Evolutionary conservation across 176 grass and related monocot genomes (phyloP).

Genomic region (Raddia guianensis): DNA sequence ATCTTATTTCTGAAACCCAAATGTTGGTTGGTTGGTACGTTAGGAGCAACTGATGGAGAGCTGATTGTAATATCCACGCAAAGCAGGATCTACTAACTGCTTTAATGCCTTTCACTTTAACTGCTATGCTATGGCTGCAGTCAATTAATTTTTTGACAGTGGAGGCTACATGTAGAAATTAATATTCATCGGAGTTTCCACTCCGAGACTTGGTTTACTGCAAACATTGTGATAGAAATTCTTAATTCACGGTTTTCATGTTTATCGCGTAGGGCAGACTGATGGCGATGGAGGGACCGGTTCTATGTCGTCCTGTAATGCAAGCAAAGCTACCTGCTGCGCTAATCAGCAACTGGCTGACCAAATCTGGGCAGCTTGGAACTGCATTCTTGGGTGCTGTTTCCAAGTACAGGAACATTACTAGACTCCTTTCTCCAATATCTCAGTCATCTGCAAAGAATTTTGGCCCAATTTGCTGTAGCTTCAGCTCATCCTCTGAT

Average conservation of each 20-base stretch:
- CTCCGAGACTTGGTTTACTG: not conserved
- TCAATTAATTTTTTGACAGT: not conserved
- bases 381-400: constrained; percentile 59
- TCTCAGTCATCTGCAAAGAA: constrained; percentile 36
- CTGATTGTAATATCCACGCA: constrained; percentile 2
- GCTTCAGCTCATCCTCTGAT: constrained; percentile 85
- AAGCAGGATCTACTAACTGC: not conserved
- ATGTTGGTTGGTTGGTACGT: not conserved
- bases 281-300: constrained; percentile 72
- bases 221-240: not conserved
- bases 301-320: constrained; percentile 57
- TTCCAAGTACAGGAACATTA: constrained; percentile 52
- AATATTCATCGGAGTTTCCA: constrained; percentile 4
- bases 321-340: constrained; percentile 51
- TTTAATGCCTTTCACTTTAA: not conserved
- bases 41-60: not conserved
- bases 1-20: not conserved
- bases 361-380: constrained; percentile 48
- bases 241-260: not conserved
- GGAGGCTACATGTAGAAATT: not conserved
- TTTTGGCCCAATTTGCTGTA: constrained; percentile 44
- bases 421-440: constrained; percentile 44
- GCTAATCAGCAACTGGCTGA: constrained; percentile 45
- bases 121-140: not conserved
- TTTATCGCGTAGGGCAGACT: constrained; percentile 21